A percentile compares a stretch with the other conserved stretches of the same genome.
Conservation (phyloP, 2,329 filamentous ascomycete species). For the Diaporthe aspalathi region DNA sequence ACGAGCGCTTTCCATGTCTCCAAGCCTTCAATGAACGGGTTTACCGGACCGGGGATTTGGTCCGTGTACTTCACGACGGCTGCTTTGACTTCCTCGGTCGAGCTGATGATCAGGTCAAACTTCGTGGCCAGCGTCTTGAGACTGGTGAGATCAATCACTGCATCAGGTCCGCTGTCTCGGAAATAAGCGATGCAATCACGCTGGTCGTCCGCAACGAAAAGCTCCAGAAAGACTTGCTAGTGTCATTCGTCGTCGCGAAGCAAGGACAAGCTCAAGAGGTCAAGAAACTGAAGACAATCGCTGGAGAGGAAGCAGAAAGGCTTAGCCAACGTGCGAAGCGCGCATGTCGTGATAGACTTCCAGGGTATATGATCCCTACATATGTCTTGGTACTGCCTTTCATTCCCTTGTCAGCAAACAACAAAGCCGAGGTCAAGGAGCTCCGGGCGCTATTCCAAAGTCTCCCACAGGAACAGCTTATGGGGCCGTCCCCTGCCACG, state of each 20-base stretch:
- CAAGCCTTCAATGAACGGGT: slow-evolving; percentile 68
- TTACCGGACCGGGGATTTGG: slow-evolving; percentile 91
- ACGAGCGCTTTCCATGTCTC: slow-evolving; percentile 79
- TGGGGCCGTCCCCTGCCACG: slow-evolving; percentile 60
- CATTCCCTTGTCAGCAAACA: slow-evolving; percentile 87
- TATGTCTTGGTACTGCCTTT: slow-evolving; percentile 78
- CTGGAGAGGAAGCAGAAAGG: slow-evolving; percentile 49
- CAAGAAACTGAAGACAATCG: slow-evolving; percentile 43
- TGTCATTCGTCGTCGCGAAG: slow-evolving; percentile 74
- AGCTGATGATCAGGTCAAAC: slow-evolving; percentile 91
- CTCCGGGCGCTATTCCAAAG: slow-evolving; percentile 74
- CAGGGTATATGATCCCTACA: slow-evolving; percentile 91
- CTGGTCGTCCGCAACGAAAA: slow-evolving; percentile 77
- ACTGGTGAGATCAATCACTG: slow-evolving; percentile 91
- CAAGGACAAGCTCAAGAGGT: not conserved
- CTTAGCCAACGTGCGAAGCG: slow-evolving; percentile 62
- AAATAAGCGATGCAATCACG: slow-evolving; percentile 78
- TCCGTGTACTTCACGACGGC: slow-evolving; percentile 81
- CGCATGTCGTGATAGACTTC: slow-evolving; percentile 76
- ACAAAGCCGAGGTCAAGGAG: slow-evolving; percentile 83
- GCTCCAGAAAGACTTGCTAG: slow-evolving; percentile 83
- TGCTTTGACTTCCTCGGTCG: slow-evolving; percentile 90
- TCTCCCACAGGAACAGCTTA: slow-evolving; percentile 70
- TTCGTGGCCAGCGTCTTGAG: slow-evolving; percentile 89
- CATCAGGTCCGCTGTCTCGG: slow-evolving; percentile 70